Conservation (phyloP, 805 yeast genomes). For the Starmerella vitae region DNA sequence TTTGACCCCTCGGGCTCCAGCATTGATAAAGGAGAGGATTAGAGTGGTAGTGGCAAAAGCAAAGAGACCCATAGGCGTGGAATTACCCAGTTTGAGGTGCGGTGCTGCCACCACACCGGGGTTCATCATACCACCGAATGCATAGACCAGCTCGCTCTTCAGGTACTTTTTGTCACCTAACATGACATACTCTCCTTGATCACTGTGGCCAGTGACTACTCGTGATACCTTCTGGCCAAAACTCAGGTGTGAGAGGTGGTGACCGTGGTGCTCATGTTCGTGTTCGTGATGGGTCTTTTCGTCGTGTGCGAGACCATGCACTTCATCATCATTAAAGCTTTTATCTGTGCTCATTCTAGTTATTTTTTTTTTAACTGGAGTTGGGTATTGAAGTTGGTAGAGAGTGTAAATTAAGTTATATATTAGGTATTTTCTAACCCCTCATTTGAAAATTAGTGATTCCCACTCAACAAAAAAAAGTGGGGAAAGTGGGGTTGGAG, state of each 20-base stretch:
- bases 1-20: slow-evolving; percentile 45
- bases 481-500: too few species aligned
- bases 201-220: background rate
- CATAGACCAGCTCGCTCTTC: slow-evolving; percentile 40
- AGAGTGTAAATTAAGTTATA: too few species aligned
- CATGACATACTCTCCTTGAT: slow-evolving; percentile 23
- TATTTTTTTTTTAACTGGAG: background rate
- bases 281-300: too few species aligned
- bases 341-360: background rate
- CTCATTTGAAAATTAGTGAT: too few species aligned
- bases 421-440: too few species aligned
- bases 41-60: slow-evolving; percentile 53
- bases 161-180: slow-evolving; percentile 32
- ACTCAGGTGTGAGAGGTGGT: background rate
- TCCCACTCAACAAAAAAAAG: too few species aligned
- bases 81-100: slow-evolving; percentile 41
- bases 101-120: slow-evolving; percentile 33
- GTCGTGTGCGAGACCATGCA: too few species aligned
- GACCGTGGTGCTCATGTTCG: too few species aligned
- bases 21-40: slow-evolving; percentile 41
- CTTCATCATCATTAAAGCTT: background rate
- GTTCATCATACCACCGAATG: slow-evolving; percentile 48
- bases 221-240: background rate
- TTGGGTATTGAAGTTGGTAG: background rate
- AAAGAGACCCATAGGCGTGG: slow-evolving; percentile 49